These are phyloP conservation scores for Penicillium sp. DNA, from an alignment of 2,329 filamentous ascomycete genomes.

Conservation along the genomic window DNA sequence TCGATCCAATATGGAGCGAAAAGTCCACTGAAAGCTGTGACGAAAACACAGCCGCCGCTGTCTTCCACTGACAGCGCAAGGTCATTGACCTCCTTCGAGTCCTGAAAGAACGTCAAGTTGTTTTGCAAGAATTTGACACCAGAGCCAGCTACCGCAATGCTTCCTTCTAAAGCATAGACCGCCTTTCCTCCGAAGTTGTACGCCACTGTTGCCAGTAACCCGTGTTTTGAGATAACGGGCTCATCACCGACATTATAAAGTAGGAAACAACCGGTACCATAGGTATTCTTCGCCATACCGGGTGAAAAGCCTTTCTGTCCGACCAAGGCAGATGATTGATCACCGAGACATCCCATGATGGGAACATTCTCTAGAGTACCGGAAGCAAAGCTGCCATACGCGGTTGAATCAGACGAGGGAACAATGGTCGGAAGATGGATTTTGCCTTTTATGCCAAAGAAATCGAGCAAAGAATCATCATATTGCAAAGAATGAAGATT, in stretches of 20 bases:
- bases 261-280: conserved; percentile 87
- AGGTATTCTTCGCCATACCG: conserved; percentile 87
- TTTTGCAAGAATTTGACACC: conserved; percentile 77
- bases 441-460: conserved; percentile 78
- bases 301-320: conserved; percentile 83
- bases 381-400: conserved; percentile 68
- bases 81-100: conserved; percentile 66
- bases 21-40: conserved; percentile 87
- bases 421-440: conserved; percentile 78
- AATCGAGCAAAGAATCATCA: conserved; percentile 73
- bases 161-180: conserved; percentile 82
- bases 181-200: conserved; percentile 79
- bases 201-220: conserved; percentile 82
- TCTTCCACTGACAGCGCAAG: conserved; percentile 69
- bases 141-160: conserved; percentile 79
- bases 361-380: conserved; percentile 69
- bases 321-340: conserved; percentile 83
- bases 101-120: conserved; percentile 66
- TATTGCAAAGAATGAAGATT: conserved; percentile 79
- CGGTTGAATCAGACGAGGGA: conserved; percentile 72
- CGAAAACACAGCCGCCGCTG: conserved; percentile 82
- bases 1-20: conserved; percentile 97
- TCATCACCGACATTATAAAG: conserved; percentile 85
- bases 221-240: conserved; percentile 82
- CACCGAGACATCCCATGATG: conserved; percentile 81